Evolutionary conservation across 176 grass and related monocot genomes (phyloP).

Genomic region (Thinopyrum elongatum): DNA sequence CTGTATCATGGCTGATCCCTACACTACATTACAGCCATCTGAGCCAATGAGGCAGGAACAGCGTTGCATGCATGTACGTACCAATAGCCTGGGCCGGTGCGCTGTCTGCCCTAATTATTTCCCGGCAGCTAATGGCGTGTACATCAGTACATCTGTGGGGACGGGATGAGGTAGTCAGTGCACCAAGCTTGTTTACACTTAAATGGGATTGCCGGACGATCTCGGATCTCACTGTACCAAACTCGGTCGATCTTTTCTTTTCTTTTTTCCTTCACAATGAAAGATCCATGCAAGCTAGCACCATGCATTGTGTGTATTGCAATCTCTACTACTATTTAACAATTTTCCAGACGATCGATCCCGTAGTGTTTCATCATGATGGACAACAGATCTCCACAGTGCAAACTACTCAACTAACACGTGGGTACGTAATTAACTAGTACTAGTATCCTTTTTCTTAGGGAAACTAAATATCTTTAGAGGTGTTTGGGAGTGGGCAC

Average conservation of each 20-base stretch:
- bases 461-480: no score
- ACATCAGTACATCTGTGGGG: conserved; percentile 5
- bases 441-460: no score
- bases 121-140: background rate
- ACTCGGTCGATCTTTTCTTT: background rate
- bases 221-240: conserved; percentile 14
- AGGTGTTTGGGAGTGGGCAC: background rate
- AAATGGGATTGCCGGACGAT: background rate
- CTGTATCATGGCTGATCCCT: background rate
- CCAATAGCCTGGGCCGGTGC: background rate
- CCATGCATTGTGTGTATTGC: no score
- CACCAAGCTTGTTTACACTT: conserved; percentile 6
- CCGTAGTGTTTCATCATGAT: background rate
- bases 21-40: background rate
- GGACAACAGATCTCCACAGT: background rate
- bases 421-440: background rate
- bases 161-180: background rate
- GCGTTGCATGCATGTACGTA: background rate
- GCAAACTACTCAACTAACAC: background rate
- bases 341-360: background rate
- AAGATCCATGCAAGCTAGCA: background rate
- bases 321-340: background rate
- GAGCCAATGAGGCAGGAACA: conserved; percentile 1
- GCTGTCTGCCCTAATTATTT: conserved; percentile 10
- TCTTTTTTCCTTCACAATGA: background rate